Evolutionary conservation across 2,329 filamentous ascomycete species (phyloP).

Genomic region (Hypoxylon sp.): DNA sequence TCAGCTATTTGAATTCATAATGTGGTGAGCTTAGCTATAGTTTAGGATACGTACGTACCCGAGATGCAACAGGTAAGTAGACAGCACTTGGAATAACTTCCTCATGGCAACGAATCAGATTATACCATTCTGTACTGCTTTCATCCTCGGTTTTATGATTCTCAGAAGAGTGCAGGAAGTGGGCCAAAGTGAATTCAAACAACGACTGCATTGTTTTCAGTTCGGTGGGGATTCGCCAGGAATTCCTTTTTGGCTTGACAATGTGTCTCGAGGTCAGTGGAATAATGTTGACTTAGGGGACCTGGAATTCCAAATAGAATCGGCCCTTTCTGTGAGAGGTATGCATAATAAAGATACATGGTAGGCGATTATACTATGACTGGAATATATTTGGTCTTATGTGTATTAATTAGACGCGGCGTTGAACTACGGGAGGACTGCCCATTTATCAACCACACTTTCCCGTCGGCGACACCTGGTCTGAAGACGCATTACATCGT

Average conservation of each 20-base stretch:
- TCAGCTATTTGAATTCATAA: no score
- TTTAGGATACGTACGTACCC: no score
- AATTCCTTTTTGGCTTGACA: not conserved
- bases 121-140: no score
- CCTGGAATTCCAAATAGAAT: constrained; percentile 39
- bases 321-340: constrained; percentile 29
- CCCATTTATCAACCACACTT: not conserved
- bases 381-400: constrained; percentile 10
- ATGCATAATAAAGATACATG: constrained; percentile 1
- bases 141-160: no score
- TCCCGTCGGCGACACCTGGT: not conserved
- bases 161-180: no score
- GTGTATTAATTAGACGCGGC: constrained; percentile 4
- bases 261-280: not conserved
- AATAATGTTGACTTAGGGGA: not conserved
- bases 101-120: no score
- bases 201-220: no score
- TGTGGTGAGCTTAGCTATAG: no score
- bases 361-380: not conserved
- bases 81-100: no score
- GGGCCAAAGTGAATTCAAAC: no score
- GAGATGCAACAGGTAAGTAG: no score
- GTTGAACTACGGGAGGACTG: constrained; percentile 1
- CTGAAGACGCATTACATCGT: constrained; percentile 20
- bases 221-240: not conserved